A percentile compares a stretch with the other conserved stretches of the same genome.
Evolutionary conservation across 2,329 filamentous ascomycete species (phyloP).

Genomic region (Zopfia rhizophila): DNA sequence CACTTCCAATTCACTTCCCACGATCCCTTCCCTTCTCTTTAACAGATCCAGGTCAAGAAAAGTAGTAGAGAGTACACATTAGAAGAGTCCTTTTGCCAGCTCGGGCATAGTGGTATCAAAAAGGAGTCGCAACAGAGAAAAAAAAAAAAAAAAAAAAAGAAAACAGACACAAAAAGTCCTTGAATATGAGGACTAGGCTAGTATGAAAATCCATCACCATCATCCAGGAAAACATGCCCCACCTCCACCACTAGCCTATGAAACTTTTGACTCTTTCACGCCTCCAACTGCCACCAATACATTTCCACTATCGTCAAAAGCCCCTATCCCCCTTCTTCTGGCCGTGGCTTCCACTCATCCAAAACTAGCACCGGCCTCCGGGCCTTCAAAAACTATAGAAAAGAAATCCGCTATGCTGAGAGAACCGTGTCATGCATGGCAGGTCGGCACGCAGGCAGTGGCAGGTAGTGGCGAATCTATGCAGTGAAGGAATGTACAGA

Average conservation of each 20-base stretch:
- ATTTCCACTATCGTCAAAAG: constrained; percentile 6
- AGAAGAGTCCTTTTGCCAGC: constrained; percentile 6
- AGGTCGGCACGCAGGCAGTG: too few species aligned
- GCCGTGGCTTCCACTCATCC: too few species aligned
- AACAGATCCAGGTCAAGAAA: too few species aligned
- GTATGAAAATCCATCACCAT: not conserved
- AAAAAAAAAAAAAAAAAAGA: constrained; percentile 6
- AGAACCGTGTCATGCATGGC: too few species aligned
- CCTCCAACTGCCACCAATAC: constrained; percentile 5
- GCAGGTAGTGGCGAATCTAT: constrained; percentile 10
- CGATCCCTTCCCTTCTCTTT: too few species aligned
- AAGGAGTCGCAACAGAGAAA: constrained; percentile 2
- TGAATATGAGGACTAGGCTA: not conserved
- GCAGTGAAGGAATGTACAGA: constrained; percentile 2
- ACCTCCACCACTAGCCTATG: not conserved
- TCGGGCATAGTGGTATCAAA: not conserved
- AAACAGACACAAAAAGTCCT: constrained; percentile 2
- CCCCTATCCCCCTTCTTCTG: constrained; percentile 10
- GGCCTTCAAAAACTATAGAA: too few species aligned
- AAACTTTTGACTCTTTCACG: too few species aligned
- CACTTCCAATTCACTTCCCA: constrained; percentile 6
- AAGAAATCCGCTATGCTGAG: too few species aligned
- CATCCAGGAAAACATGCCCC: too few species aligned
- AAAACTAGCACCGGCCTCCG: too few species aligned
- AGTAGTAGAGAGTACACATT: constrained; percentile 24